Conservation (phyloP, 129 eudicot species). For the Arctium lappa region DNA sequence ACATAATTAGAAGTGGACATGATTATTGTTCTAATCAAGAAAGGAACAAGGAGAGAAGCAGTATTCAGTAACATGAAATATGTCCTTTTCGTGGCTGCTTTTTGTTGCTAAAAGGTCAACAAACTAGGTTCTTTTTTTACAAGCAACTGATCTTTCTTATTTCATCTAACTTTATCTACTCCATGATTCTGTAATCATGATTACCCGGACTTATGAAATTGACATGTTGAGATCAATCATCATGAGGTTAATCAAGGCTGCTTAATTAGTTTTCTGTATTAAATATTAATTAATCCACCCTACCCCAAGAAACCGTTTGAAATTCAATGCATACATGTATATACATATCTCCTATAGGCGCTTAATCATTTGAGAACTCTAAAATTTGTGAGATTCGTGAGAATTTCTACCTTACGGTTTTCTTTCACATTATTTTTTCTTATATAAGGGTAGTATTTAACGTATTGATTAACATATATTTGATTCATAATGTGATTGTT, state of each 20-base stretch:
- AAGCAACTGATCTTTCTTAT: not conserved
- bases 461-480: not conserved
- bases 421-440: no score
- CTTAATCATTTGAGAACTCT: no score
- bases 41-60: no score
- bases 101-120: not conserved
- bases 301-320: not conserved
- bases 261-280: not conserved
- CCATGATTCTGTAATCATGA: not conserved
- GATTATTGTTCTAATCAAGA: no score
- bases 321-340: not conserved
- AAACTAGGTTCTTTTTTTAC: not conserved
- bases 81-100: not conserved
- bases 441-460: no score
- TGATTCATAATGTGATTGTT: no score
- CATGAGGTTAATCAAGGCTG: not conserved
- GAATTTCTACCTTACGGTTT: no score
- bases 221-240: not conserved
- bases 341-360: not conserved
- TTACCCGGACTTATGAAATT: not conserved
- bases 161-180: slow-evolving; percentile 9
- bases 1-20: no score
- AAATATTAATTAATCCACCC: not conserved
- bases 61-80: not conserved
- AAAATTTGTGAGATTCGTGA: no score